These are phyloP conservation scores for Dioscorea zingiberensis DNA, from an alignment of 106 monocot genomes.

Conservation along the genomic window DNA sequence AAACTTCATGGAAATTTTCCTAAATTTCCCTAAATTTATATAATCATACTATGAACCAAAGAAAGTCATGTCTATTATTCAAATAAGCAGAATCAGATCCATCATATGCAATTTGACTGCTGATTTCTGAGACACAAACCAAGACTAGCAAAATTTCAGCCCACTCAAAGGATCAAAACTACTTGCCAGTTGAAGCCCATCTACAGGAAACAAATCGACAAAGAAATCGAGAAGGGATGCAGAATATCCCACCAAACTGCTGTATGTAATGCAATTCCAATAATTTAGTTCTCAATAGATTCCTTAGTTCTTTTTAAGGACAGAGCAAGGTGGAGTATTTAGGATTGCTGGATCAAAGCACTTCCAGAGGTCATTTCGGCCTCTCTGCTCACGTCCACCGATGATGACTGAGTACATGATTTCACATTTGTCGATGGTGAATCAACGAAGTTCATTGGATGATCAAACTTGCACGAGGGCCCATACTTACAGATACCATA, in stretches of 20 bases:
- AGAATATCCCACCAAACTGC: background rate
- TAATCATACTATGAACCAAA: too few species aligned
- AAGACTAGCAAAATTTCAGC: too few species aligned
- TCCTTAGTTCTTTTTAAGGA: background rate
- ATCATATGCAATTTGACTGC: too few species aligned
- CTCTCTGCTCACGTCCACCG: background rate
- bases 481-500: constrained; percentile 35
- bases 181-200: too few species aligned
- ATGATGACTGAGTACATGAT: background rate
- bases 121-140: too few species aligned
- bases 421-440: background rate
- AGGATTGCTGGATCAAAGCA: background rate
- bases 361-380: background rate
- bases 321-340: background rate
- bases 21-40: too few species aligned
- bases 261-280: background rate
- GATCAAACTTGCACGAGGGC: constrained; percentile 29
- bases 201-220: too few species aligned
- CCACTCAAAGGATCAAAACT: too few species aligned
- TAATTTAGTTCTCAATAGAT: background rate
- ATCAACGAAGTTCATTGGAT: constrained; percentile 13
- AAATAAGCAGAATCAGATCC: too few species aligned
- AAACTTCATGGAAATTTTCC: too few species aligned
- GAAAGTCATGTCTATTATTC: too few species aligned
- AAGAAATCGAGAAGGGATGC: background rate